Base-by-base conservation (phyloP, 108 stramenopile genomes). In the Cyclostephanos tholiformis region DNA sequence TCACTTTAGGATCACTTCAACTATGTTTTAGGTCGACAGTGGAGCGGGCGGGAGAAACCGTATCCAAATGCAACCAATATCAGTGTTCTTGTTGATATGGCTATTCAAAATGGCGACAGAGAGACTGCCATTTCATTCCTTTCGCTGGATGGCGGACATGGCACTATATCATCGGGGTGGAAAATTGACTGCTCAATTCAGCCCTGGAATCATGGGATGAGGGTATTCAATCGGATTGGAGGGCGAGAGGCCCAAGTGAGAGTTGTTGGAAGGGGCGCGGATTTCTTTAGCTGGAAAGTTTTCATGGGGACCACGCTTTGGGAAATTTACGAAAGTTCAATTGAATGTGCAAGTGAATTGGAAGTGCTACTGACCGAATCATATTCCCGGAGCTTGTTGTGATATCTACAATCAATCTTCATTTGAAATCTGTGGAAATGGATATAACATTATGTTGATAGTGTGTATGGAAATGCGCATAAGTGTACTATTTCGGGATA, bases 131-230 rank as follows among this genome's bases (percentile, higher is more conserved):
- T 83, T 26, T 73, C 85, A 14, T 81, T 67, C 50, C 67, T 91
- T n/a, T 68, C 75, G 36, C 76, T 94, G 35, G 84, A 87, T 53
- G 93, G 80, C 6, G 93, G 93, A 1, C 93, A 94, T 70, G 93
- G 93, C 20, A 77, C 63, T 1, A 75, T 90, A 36, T 86, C 86
- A 2, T 79, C 65, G n/a, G 88, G 80, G 35, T 94, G 93, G 93
- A 85, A 60, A 35, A 69, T 94, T 49, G 93, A 94, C 77, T 82
- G 79, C 38, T 72, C 90, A 10, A 86, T 90, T 46, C 88, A 88
- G 27, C 81, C 80, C 23, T 94, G 93, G 93, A 85, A 77, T 27
- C 86, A 91, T 65, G 90, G 89, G 7, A 74, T 32, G 36, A 64
- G 19, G 30, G 63, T 89, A n/a, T 71, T 52, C 44, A 48, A 69